Evolutionary conservation across 495 filamentous ascomycete genomes (phyloP).

Genomic region (Chaetomidium leptoderma): DNA sequence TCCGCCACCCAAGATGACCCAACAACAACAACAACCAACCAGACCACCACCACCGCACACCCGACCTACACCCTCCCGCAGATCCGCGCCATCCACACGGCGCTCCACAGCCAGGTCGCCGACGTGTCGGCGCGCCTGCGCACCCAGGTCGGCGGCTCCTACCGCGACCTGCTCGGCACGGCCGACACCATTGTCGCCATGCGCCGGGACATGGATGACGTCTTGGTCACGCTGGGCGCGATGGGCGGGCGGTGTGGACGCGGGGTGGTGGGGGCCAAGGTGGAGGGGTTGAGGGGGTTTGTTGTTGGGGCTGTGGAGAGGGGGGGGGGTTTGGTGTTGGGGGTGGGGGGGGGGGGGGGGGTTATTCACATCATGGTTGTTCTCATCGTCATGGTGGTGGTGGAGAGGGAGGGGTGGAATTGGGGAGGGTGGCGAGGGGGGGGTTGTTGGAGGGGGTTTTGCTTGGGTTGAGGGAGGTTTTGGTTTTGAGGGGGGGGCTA

Average conservation of each 20-base stretch:
- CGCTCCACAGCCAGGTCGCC: conserved; percentile 53
- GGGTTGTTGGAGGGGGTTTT: conserved; percentile 42
- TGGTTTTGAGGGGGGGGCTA: too few relatives aligned
- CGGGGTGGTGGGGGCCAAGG: conserved; percentile 63
- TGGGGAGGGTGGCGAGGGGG: conserved; percentile 33
- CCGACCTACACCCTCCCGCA: conserved; percentile 49
- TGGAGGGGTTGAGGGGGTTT: conserved; percentile 57
- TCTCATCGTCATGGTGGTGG: background rate
- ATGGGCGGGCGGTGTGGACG: conserved; percentile 78
- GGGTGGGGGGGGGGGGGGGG: background rate
- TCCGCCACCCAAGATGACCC: too few relatives aligned
- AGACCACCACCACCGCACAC: background rate
- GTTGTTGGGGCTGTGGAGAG: conserved; percentile 30
- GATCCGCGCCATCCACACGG: conserved; percentile 58
- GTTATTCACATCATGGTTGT: background rate
- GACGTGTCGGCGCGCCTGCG: conserved; percentile 86
- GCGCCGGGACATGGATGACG: conserved; percentile 68
- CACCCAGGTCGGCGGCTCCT: conserved; percentile 87
- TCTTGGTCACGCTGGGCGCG: conserved; percentile 63
- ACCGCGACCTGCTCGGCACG: conserved; percentile 87
- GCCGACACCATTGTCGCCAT: conserved; percentile 89
- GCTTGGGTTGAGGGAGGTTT: conserved; percentile 34
- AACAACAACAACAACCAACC: too few relatives aligned
- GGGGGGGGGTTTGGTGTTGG: background rate
- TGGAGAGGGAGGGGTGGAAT: conserved; percentile 19